A percentile compares a stretch with the other conserved stretches of the same genome.
These are phyloP conservation scores for Tetraselmis striata DNA, from an alignment of 139 green algal genomes.

Conservation along the genomic window DNA sequence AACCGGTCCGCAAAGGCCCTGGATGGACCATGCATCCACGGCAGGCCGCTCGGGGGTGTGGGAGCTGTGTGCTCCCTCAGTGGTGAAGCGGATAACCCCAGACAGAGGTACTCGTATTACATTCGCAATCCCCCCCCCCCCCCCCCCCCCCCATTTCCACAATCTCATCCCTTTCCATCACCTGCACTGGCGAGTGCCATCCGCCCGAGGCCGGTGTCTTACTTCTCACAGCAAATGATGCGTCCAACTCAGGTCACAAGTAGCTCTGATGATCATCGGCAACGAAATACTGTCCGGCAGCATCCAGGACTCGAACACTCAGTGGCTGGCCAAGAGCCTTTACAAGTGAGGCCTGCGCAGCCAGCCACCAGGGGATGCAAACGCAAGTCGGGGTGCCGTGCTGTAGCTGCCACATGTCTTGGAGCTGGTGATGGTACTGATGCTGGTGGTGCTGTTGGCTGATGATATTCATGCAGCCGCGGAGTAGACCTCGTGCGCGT, in stretches of 20 bases:
- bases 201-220: too few species aligned
- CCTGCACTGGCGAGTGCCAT: too few species aligned
- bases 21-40: too few species aligned
- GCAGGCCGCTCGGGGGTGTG: too few species aligned
- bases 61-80: too few species aligned
- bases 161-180: too few species aligned
- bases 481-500: constrained; percentile 66
- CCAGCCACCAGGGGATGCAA: neutral
- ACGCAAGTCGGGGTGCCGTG: neutral
- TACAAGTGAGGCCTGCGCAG: constrained; percentile 28
- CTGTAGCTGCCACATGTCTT: neutral
- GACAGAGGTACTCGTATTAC: too few species aligned
- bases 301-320: constrained; percentile 66
- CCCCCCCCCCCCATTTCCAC: too few species aligned
- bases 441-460: neutral
- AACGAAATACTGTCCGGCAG: constrained; percentile 77
- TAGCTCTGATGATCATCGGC: constrained; percentile 43
- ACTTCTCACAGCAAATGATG: too few species aligned
- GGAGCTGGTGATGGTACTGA: neutral
- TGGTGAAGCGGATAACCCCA: too few species aligned
- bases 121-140: too few species aligned
- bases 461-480: constrained; percentile 33
- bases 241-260: constrained; percentile 12
- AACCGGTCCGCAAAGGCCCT: too few species aligned
- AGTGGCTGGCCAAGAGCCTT: constrained; percentile 69